Base-by-base conservation (phyloP, 1,139 yeast genomes). In the Kluyveromyces marxianus region DNA sequence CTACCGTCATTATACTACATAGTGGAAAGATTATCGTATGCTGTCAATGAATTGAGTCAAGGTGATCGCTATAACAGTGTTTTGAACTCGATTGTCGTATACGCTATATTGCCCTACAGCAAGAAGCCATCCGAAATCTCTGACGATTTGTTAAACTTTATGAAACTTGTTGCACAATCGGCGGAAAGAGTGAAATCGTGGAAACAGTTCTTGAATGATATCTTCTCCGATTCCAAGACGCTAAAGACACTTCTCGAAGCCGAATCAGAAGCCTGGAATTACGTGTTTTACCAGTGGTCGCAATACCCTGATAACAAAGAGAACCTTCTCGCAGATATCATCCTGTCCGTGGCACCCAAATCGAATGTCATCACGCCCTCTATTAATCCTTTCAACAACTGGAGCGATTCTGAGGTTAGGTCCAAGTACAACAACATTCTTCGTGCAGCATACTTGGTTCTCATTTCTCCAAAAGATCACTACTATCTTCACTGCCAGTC, bases 391-490 rank as follows among this genome's bases (percentile, higher is more conserved):
- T 63, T 63, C 38, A 58, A 53, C 34, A 52, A 61, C 3, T 58
- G 65, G 59, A 57, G 53, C 32, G 58, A 58, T 27, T 54, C 65
- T 4, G 67, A 63, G 39, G 52, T 49, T n/a, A 51, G 50, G 8
- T 44, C 48, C 2, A 61, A 58, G 47, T 54, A 54, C 25, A 59
- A 58, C 45, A 57, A 55, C 38, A 46, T 60, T n/a, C 42, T 52
- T 35, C 54, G 60, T 29, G 69, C 88, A 1, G 69, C 85, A 0
- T 86, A 78, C 54, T 60, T 90, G 47, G 56, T 87, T 6, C 57
- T 84, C 53, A 70, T 83, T 10, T 79, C 81, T 45, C 82, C 83
- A 0, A 69, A 66, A 21, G 88, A 84, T 56, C 69, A 66, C 38
- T 81, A 79, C 57, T 64, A 81, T 48, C 62, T 66, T 36, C 55